phyloP scores from a whole-genome alignment of 2,329 filamentous ascomycete species.

The Aspergillus sp. region DNA sequence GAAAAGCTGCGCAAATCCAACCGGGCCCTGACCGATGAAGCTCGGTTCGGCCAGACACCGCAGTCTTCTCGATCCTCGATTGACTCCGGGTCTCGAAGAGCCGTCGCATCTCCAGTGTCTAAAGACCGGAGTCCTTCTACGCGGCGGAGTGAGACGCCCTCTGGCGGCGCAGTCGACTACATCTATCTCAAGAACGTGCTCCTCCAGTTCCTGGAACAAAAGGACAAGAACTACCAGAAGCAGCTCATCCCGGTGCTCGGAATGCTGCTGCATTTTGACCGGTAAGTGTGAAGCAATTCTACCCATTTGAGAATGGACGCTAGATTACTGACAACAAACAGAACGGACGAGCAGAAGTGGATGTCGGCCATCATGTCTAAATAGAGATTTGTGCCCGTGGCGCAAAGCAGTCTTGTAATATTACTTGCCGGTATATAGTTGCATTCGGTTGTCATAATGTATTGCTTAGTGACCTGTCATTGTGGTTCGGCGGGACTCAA shows the following conservation, averaged over 20 bases:
- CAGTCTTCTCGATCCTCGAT: conserved; percentile 58
- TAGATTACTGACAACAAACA: conserved; percentile 27
- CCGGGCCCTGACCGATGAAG: conserved; percentile 59
- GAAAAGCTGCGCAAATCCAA: conserved; percentile 74
- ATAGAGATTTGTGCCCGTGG: conserved; percentile 21
- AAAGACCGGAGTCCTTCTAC: conserved; percentile 34
- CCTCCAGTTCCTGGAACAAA: conserved; percentile 64
- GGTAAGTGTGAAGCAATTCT: conserved; percentile 41
- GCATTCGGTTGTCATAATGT: conserved; percentile 7
- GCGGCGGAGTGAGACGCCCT: conserved; percentile 37
- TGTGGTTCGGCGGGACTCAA: neutral
- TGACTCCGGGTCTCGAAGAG: conserved; percentile 49
- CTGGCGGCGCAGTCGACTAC: conserved; percentile 50
- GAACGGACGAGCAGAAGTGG: conserved; percentile 83
- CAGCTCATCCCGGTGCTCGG: conserved; percentile 64
- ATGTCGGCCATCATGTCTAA: conserved; percentile 65
- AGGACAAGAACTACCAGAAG: conserved; percentile 65
- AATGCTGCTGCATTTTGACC: conserved; percentile 65
- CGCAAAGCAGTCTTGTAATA: conserved; percentile 5
- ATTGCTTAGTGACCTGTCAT: neutral
- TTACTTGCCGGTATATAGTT: conserved; percentile 9
- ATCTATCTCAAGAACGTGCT: conserved; percentile 67
- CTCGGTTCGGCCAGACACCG: conserved; percentile 47
- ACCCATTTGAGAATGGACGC: neutral
- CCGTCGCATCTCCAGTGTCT: conserved; percentile 48